Evolutionary conservation across 306 rosid species (phyloP), one percentile per base, ranked within the genome.

Genomic region (Styphnolobium japonicum): DNA sequence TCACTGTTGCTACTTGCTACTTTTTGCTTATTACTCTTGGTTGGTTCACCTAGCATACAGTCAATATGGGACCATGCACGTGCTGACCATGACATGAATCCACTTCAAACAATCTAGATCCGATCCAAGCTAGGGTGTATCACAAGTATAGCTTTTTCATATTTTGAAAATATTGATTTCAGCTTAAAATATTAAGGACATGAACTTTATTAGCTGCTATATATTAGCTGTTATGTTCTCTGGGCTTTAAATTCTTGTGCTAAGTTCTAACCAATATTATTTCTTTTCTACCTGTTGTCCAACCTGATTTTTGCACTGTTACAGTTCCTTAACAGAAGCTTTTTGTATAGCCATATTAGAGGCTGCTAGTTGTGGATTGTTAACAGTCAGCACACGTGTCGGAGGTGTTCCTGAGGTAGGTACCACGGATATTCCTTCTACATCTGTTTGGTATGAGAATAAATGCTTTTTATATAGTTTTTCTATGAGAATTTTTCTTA

Each of bases 301-400:
- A 39, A 40, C 60, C 74, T 64, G 69, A 55, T 12, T 31, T 31
- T 68, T 25, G 60, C 29, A 11, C 29, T 52, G 40, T 33, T 65
- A 62, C 87, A 91, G 96, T 87, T 94, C 97, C 15, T 87, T 93
- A 60, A 93, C 97, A 3, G 97, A 93, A 85, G 97, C 96, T 51
- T 93, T 93, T 82, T 93, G 97, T 86, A 93, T 91, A 76, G 97
- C 97, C 77, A 91, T 91, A 82, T 81, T 93, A 70, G 97, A 93
- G 89, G 94, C 96, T 71, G 96, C 96, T 76, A 93, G 97, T 85
- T 93, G 97, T 84, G 97, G 97, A 68, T 86, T 93, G 81, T 82
- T 91, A 79, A 93, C 96, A 1, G 97, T 93, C 75, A 93, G 97
- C 86, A 91, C 97, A 10, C 87, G 90, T 15, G 96, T 91, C 40